phyloP scores from a whole-genome alignment of 1,284 basidiomycete genomes.

The Ganoderma multipileum region DNA sequence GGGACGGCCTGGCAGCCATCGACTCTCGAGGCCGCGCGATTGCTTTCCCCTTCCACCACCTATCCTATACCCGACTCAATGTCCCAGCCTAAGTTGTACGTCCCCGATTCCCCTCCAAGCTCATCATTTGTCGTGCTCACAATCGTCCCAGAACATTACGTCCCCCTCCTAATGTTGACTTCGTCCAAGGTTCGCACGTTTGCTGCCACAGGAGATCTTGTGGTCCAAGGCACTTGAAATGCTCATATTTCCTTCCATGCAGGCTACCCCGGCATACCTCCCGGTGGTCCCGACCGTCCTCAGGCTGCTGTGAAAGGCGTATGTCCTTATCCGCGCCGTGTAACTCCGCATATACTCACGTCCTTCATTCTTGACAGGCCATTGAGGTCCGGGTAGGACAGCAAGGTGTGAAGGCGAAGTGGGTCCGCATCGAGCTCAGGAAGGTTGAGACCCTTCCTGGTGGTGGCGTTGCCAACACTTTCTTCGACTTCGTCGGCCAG shows the following conservation, averaged over 20 bases:
- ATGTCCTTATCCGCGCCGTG: constrained; percentile 42
- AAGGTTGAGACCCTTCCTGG: constrained; percentile 85
- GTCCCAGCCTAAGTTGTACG: constrained; percentile 34
- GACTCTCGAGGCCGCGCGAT: constrained; percentile 3
- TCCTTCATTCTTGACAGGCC: constrained; percentile 52
- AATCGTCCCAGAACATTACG: constrained; percentile 63
- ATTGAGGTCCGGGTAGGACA: constrained; percentile 80
- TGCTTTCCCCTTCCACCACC: constrained; percentile 13
- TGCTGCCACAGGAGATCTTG: constrained; percentile 5
- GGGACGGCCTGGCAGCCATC: constrained; percentile 11
- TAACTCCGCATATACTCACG: not conserved
- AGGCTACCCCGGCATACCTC: constrained; percentile 86
- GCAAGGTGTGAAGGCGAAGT: constrained; percentile 86
- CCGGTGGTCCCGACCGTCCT: constrained; percentile 69
- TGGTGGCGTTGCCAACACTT: constrained; percentile 70
- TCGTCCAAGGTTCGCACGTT: constrained; percentile 68
- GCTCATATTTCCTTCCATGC: constrained; percentile 18
- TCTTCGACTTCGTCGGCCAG: constrained; percentile 74
- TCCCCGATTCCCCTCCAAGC: not conserved
- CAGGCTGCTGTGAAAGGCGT: constrained; percentile 85
- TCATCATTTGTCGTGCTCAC: constrained; percentile 4
- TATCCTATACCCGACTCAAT: constrained; percentile 33
- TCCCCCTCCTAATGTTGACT: constrained; percentile 84
- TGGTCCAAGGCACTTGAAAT: constrained; percentile 15
- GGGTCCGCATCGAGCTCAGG: constrained; percentile 86